Conservation (phyloP, 306 rosid genomes). For the peach (Prunus persica) region Prunus_persica_NCBIv2 NC_034014.1:20340001-20340500, state of each 20-base stretch:
- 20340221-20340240: constrained; percentile 24
- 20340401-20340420: constrained; percentile 39
- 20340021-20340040: constrained; percentile 58
- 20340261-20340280: constrained; percentile 26
- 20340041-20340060: constrained; percentile 37
- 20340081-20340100: neutral
- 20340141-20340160: constrained; percentile 18
- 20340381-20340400: constrained; percentile 57
- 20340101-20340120: neutral
- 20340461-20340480: neutral
- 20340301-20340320: constrained; percentile 28
- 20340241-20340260: constrained; percentile 22
- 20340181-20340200: constrained; percentile 16
- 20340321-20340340: constrained; percentile 38
- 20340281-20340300: constrained; percentile 25
- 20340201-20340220: constrained; percentile 9
- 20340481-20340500: neutral
- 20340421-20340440: constrained; percentile 45
- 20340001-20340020: constrained; percentile 55
- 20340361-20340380: constrained; percentile 71
- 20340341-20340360: constrained; percentile 37
- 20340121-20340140: neutral
- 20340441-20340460: neutral
- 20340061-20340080: constrained; percentile 16
- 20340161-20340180: constrained; percentile 25